Percentiles rank a stretch among this genome's conserved stretches.
phyloP scores from a whole-genome alignment of 331 rosid species.

The Rhamnella rubrinervis region DNA sequence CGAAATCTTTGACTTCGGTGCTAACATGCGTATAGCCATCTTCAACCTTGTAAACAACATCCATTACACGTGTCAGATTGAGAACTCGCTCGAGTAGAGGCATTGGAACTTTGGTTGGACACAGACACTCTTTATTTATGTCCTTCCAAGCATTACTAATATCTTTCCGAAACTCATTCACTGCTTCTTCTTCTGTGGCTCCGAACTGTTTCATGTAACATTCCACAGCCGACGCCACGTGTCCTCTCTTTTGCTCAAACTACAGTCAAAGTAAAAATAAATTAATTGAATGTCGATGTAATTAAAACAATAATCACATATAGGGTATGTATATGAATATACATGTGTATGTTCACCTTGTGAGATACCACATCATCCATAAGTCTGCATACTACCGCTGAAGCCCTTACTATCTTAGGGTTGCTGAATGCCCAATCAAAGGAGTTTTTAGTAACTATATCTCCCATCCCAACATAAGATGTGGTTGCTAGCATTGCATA shows the following conservation, averaged over 20 bases:
- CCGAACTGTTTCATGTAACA: constrained; percentile 36
- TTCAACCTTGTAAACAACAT: constrained; percentile 17
- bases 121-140: constrained; percentile 32
- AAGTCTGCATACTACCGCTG: constrained; percentile 16
- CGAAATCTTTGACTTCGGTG: background rate
- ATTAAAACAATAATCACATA: too few relatives aligned
- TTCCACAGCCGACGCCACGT: constrained; percentile 29
- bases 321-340: too few relatives aligned
- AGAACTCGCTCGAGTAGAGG: background rate
- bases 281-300: too few relatives aligned
- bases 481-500: background rate
- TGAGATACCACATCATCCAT: constrained; percentile 25
- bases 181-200: constrained; percentile 23
- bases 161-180: background rate
- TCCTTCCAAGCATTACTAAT: constrained; percentile 33
- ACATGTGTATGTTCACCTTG: constrained; percentile 12
- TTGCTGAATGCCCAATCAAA: constrained; percentile 17
- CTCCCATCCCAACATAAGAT: constrained; percentile 17
- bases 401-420: constrained; percentile 21
- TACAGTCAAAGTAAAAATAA: background rate
- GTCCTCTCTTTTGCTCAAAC: constrained; percentile 40
- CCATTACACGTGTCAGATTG: constrained; percentile 12
- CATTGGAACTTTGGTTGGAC: constrained; percentile 12
- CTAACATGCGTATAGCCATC: constrained; percentile 25
- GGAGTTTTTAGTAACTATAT: constrained; percentile 18